Base-by-base conservation (phyloP, 2,329 filamentous ascomycete genomes). In the Penicillium crustosum region DNA sequence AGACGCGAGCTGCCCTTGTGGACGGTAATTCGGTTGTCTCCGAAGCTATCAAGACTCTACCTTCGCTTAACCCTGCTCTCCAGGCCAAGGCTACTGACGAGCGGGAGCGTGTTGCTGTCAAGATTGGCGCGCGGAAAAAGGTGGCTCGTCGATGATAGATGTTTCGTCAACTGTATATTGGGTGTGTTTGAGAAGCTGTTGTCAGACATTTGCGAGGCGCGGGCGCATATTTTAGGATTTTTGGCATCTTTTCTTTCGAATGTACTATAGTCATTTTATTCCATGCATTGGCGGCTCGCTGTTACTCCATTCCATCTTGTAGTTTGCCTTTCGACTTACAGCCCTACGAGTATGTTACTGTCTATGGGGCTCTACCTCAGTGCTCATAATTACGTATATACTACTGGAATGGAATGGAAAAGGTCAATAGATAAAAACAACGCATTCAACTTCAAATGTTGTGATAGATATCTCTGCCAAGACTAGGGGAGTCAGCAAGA, bases 1-100 rank as follows among this genome's bases (percentile, higher is more conserved):
- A 85, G 52, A 75, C 81, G 17, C 86, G 86, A 19, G 70, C 72
- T 57, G 63, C 90, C 48, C 74, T 93, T n/a, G 78, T 82, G 55
- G 79, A 82, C 49, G 74, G 75, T 39, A 75, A 75, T 60, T 61
- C 76, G 10, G 72, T 81, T 43, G 59, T 78, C 45, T 65, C 68
- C 6, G 55, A 73, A 23, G 75, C 75, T 4, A 62, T 70, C 23
- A 64, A 65, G 57, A 55, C 53, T 19, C 61, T 76, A 39, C 74
- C 75, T 9, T 60, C 66, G 12, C 58, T 76, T 45, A 75, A 71
- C 62, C 68, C 71, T 19, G 63, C 63, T 4, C 61, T 72, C 55
- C 65, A 62, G 35, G 65, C 66, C 23, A 63, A 62, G 53, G 66
- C 61, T 38, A 41, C 61, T 5, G 64, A 67, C 23, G 68, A 70